Evolutionary conservation across 2,329 filamentous ascomycete species (phyloP).

Genomic region (Kalmusia sp.): DNA sequence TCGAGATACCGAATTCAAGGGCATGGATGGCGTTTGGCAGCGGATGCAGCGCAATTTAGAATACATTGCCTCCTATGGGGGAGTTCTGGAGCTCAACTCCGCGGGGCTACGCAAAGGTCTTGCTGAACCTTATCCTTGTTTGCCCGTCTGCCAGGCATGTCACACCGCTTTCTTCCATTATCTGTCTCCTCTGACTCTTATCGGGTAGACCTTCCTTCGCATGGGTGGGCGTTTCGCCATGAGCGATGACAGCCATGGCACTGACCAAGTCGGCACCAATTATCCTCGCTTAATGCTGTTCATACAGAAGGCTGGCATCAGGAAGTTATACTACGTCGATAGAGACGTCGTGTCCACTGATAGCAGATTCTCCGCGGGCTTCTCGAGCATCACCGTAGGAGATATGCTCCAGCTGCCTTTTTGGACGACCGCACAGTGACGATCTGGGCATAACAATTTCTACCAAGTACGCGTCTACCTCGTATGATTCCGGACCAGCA

Average conservation of each 20-base stretch:
- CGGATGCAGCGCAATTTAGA: conserved; percentile 76
- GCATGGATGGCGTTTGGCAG: conserved; percentile 73
- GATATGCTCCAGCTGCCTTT: conserved; percentile 38
- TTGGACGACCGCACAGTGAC: conserved; percentile 31
- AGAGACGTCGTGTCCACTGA: conserved; percentile 29
- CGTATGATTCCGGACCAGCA: no score
- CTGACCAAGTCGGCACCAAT: conserved; percentile 86
- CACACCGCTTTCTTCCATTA: conserved; percentile 29
- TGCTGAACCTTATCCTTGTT: conserved; percentile 85
- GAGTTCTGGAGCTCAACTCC: conserved; percentile 88
- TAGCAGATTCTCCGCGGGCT: conserved; percentile 44
- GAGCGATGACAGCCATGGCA: conserved; percentile 93
- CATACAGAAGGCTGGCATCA: conserved; percentile 70
- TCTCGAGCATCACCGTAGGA: conserved; percentile 39
- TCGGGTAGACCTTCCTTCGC: conserved; percentile 69
- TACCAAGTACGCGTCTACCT: background rate
- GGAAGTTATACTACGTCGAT: conserved; percentile 58
- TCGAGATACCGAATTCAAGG: conserved; percentile 66
- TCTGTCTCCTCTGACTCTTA: conserved; percentile 24
- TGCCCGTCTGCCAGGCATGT: conserved; percentile 76
- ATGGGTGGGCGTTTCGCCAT: conserved; percentile 85
- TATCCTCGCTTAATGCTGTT: conserved; percentile 76
- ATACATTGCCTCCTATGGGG: conserved; percentile 74
- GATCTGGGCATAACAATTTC: background rate
- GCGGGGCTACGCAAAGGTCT: conserved; percentile 88